Evolutionary conservation across 257 asterid species (phyloP), one percentile per base, ranked within the genome.

Genomic region (Nicotiana attenuata): DNA sequence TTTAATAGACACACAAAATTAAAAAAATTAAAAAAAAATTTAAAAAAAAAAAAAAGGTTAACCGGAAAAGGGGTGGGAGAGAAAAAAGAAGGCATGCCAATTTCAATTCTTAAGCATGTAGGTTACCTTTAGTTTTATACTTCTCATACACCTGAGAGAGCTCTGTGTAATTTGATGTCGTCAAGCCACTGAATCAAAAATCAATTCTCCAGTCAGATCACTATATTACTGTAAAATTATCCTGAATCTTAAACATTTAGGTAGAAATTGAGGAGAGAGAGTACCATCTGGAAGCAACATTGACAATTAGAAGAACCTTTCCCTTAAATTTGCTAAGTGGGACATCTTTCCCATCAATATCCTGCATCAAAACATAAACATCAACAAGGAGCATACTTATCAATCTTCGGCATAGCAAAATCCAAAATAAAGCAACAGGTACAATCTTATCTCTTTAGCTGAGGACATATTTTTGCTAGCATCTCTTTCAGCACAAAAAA

Each of bases 211-310:
- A 56, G 88, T 89, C 79, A 91, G 88, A 83, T 83, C 82, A 66
- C 31, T 47, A 20, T 57, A 28, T 22, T 71, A 26, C 11, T 35
- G 53, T 64, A 28, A 76, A 5, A 15, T 56, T 26, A 24, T 8
- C 38, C 28, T 47, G 38, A 80, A 79, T 15, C 26, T 24, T 64
- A 78, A 29, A 57, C 33, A 41, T 7, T 29, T 35, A 64, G 35
- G 29, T 10, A 75, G 7, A 52, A 28, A 22, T 9, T 16, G 78
- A 66, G 81, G 80, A 82, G 78, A 82, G 14, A 82, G 15, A 47
- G 35, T 92, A 94, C 99, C 99, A 96, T 94, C 85, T 88, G 77
- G 99, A 96, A 82, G 99, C 99, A 76, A 96, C 99, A 87, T 96
- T 96, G 47, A 96, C 99, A 53, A 96, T 90, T 80, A 96, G 87